Percentiles rank a stretch among this genome's conserved stretches.
These are phyloP conservation scores for Oryza punctata DNA, from an alignment of 176 grass and related monocot species.

Conservation along the genomic window DNA sequence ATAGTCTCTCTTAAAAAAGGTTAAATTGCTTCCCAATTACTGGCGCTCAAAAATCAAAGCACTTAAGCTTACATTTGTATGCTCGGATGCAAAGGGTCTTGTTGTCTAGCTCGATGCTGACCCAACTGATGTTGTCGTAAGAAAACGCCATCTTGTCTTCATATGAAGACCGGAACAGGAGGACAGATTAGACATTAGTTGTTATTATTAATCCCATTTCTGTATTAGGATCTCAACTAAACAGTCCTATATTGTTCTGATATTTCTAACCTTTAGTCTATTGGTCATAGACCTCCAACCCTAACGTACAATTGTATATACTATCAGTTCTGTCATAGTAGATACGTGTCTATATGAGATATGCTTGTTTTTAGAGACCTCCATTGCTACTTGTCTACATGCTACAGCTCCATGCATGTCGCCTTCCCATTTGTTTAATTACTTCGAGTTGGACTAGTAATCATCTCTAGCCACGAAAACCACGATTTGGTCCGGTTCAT, in stretches of 20 bases:
- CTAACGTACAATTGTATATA: neutral
- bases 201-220: neutral
- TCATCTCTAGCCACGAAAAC: neutral
- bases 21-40: neutral
- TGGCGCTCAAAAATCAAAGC: neutral
- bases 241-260: neutral
- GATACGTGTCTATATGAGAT: neutral
- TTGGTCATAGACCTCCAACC: neutral
- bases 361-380: neutral
- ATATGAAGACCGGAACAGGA: neutral
- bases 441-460: neutral
- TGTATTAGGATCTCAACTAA: neutral
- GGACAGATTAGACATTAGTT: neutral
- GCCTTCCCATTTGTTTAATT: neutral
- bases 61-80: neutral
- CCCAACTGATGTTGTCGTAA: neutral
- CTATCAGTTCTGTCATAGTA: neutral
- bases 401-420: conserved; percentile 10
- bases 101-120: neutral
- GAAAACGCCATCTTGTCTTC: conserved; percentile 17
- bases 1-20: neutral
- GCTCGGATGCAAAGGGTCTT: neutral
- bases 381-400: neutral
- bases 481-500: neutral
- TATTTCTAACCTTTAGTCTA: neutral